Evolutionary conservation across 345 rosid species (phyloP).

Genomic region (Melaleuca quinquenervia): DNA sequence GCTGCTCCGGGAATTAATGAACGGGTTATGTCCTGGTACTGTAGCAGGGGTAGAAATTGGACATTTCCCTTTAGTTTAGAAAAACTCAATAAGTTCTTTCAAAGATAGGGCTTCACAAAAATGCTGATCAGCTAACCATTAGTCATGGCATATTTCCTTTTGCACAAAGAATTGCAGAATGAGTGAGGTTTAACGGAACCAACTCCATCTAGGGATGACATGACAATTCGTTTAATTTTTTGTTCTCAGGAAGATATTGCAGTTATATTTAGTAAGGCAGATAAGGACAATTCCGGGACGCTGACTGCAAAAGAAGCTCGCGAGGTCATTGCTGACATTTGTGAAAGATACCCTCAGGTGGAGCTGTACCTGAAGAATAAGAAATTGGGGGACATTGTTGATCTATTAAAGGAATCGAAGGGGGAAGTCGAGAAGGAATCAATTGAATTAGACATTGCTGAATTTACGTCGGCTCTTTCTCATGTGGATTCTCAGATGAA

Average conservation of each 20-base stretch:
- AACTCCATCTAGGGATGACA: neutral
- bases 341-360: slow-evolving; percentile 88
- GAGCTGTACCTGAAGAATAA: slow-evolving; percentile 75
- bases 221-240: neutral
- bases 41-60: neutral
- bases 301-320: slow-evolving; percentile 71
- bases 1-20: neutral
- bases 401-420: slow-evolving; percentile 56
- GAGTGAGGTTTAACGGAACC: neutral
- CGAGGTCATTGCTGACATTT: slow-evolving; percentile 64
- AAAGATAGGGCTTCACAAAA: neutral
- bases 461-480: slow-evolving; percentile 70
- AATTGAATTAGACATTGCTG: slow-evolving; percentile 67
- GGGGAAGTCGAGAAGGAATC: slow-evolving; percentile 47
- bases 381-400: slow-evolving; percentile 47
- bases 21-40: neutral
- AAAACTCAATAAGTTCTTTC: neutral
- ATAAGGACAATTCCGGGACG: slow-evolving; percentile 85
- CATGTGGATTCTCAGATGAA: slow-evolving; percentile 87
- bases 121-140: neutral
- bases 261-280: slow-evolving; percentile 80
- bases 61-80: neutral
- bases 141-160: neutral
- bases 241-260: slow-evolving; percentile 63
- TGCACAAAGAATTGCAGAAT: neutral